Conservation (phyloP, 2,329 filamentous ascomycete species). For the Cladosporium sp. region DNA sequence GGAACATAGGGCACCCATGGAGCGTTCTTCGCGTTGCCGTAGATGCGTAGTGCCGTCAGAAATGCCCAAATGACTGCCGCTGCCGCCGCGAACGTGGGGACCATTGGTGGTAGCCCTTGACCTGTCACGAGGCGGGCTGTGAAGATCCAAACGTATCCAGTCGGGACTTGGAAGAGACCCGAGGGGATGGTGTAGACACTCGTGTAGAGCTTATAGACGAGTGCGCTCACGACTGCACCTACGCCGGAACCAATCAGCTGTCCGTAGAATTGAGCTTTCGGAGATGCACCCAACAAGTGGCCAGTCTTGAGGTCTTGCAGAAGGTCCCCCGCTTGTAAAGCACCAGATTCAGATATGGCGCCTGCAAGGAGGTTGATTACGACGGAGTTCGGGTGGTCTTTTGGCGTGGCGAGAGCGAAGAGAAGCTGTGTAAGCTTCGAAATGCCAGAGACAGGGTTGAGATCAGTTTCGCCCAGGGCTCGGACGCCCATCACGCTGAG, state of each 20-base stretch:
- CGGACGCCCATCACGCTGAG: constrained; percentile 62
- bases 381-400: constrained; percentile 77
- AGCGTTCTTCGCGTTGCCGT: constrained; percentile 37
- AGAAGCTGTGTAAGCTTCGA: constrained; percentile 94
- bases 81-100: constrained; percentile 70
- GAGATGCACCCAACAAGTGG: constrained; percentile 84
- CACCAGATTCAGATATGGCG: constrained; percentile 78
- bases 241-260: constrained; percentile 87
- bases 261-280: constrained; percentile 94
- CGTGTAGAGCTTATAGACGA: constrained; percentile 87
- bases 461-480: constrained; percentile 74
- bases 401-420: constrained; percentile 84
- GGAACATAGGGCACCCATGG: constrained; percentile 75
- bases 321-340: constrained; percentile 90
- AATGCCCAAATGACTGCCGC: constrained; percentile 70
- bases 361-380: constrained; percentile 93
- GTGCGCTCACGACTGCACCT: constrained; percentile 79
- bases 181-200: constrained; percentile 86
- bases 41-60: constrained; percentile 67
- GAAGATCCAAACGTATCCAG: constrained; percentile 96
- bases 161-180: constrained; percentile 87
- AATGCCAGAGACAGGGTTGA: constrained; percentile 95
- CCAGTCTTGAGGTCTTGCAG: constrained; percentile 98
- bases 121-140: constrained; percentile 91
- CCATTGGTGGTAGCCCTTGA: constrained; percentile 79